Evolutionary conservation across 129 eudicot species (phyloP), one percentile per base, ranked within the genome.

Genomic region (Ambrosia artemisiifolia): DNA sequence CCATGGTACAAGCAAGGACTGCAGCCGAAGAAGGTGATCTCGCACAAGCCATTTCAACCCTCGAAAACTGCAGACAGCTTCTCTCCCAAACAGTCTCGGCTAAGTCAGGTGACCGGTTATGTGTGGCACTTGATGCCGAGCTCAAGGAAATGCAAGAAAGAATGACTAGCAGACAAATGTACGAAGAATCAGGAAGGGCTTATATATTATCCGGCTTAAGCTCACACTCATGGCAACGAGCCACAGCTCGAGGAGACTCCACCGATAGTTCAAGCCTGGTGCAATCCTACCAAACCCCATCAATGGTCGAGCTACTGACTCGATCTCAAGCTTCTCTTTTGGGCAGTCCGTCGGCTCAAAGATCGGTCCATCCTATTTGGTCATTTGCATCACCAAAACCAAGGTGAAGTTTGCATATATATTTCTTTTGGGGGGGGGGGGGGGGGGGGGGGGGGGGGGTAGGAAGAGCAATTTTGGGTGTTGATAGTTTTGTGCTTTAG

Each of bases 141-240:
- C 83, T 91, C 19, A 91, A 83, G 75, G 95, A 87, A 67, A 87
- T 91, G 97, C 95, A 91, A 73, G 95, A 91, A 75, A 75, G 95
- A 67, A 75, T 87, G 95, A 76, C 95, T 47, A 91, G 89, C 71
- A 66, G 97, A 65, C 91, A 85, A 44, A 87, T 85, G 49, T 90
- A 90, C 7, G 95, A 90, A 77, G 83, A 88, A 55, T 90, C 96
- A 0, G 96, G 96, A 20, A 62, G 96, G 71, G 96, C 96, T 3
- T 90, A 90, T 34, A 79, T 90, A 42, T 71, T 91, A 49, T 91
- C 97, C n/a, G 97, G 97, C n/a, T 77, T 91, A 65, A 91, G 97
- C 83, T 91, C 97, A 17, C 97, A 91, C 79, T 91, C 97, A 7
- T 91, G 97, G 97, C 97, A 91, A 69, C 79, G 97, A 72, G 97